These are phyloP conservation scores for Persicaria tinctoria DNA, from an alignment of 148 eudicot genomes.

Conservation along the genomic window DNA sequence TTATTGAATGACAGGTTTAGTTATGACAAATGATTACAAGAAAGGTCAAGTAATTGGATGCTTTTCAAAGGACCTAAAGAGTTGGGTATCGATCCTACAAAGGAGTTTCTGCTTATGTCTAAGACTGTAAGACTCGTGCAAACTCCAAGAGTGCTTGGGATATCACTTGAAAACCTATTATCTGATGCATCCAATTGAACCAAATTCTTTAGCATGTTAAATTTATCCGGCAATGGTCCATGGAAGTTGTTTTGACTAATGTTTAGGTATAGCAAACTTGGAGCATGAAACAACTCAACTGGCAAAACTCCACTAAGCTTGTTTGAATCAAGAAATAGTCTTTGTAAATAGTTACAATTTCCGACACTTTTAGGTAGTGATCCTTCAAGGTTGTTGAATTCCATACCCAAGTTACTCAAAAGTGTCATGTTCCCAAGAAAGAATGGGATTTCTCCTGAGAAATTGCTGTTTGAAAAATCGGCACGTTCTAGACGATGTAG, in stretches of 20 bases:
- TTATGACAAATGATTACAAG: slow-evolving; percentile 27
- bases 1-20: too few relatives aligned
- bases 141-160: too few relatives aligned
- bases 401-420: slow-evolving; percentile 9
- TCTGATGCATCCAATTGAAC: too few relatives aligned
- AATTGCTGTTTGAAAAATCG: background rate
- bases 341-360: slow-evolving; percentile 20
- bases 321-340: slow-evolving; percentile 18
- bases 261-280: too few relatives aligned
- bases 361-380: slow-evolving; percentile 30
- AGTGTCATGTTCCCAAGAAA: slow-evolving; percentile 29
- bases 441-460: too few relatives aligned
- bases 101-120: too few relatives aligned
- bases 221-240: too few relatives aligned
- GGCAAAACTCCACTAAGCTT: slow-evolving; percentile 29
- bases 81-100: too few relatives aligned
- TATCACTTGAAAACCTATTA: too few relatives aligned
- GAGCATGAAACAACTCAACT: background rate
- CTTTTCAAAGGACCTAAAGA: slow-evolving; percentile 8
- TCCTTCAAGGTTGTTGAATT: slow-evolving; percentile 20
- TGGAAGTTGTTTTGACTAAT: too few relatives aligned
- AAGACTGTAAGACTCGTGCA: too few relatives aligned
- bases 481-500: background rate
- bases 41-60: slow-evolving; percentile 30
- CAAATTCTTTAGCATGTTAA: too few relatives aligned